Percentiles rank a stretch among this genome's conserved stretches.
phyloP scores from a whole-genome alignment of 2,329 filamentous ascomycete species.

The Ustilaginoidea virens region DNA sequence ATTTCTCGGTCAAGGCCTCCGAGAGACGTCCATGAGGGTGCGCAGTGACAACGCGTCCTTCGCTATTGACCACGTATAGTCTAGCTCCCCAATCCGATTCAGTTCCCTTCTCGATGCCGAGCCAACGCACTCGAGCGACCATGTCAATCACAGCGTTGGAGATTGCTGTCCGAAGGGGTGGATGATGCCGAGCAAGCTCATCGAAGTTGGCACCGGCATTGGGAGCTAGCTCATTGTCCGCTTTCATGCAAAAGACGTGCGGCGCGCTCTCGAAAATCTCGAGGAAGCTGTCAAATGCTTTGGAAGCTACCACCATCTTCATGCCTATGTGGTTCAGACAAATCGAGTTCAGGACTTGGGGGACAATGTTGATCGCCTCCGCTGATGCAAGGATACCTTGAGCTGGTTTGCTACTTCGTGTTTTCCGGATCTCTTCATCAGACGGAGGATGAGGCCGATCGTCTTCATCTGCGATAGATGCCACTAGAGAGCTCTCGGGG shows the following conservation, averaged over 20 bases:
- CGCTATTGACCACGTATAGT: slow-evolving; percentile 46
- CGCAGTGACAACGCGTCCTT: slow-evolving; percentile 35
- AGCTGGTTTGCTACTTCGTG: slow-evolving; percentile 33
- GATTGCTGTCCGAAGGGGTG: slow-evolving; percentile 63
- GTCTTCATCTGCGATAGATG: slow-evolving; percentile 19
- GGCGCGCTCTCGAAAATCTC: slow-evolving; percentile 91
- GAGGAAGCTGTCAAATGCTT: slow-evolving; percentile 73
- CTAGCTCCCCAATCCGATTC: slow-evolving; percentile 63
- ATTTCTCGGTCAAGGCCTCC: slow-evolving; percentile 11
- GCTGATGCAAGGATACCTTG: slow-evolving; percentile 69
- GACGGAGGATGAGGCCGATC: slow-evolving; percentile 37
- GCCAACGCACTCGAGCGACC: slow-evolving; percentile 63
- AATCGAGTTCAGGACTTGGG: slow-evolving; percentile 81
- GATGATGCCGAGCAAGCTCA: slow-evolving; percentile 88
- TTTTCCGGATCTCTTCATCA: slow-evolving; percentile 29
- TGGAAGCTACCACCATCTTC: slow-evolving; percentile 70
- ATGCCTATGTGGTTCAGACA: slow-evolving; percentile 81
- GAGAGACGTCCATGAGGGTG: slow-evolving; percentile 33
- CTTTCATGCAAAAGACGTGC: slow-evolving; percentile 73
- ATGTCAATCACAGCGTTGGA: slow-evolving; percentile 78
- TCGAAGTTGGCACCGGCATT: slow-evolving; percentile 77
- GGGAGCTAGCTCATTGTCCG: slow-evolving; percentile 52
- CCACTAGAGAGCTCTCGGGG: slow-evolving; percentile 22
- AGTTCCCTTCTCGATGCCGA: slow-evolving; percentile 57
- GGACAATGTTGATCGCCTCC: slow-evolving; percentile 78